Evolutionary conservation across 176 grass and related monocot species (phyloP), one percentile per base, ranked within the genome.

Genomic region (Ananas comosus): DNA sequence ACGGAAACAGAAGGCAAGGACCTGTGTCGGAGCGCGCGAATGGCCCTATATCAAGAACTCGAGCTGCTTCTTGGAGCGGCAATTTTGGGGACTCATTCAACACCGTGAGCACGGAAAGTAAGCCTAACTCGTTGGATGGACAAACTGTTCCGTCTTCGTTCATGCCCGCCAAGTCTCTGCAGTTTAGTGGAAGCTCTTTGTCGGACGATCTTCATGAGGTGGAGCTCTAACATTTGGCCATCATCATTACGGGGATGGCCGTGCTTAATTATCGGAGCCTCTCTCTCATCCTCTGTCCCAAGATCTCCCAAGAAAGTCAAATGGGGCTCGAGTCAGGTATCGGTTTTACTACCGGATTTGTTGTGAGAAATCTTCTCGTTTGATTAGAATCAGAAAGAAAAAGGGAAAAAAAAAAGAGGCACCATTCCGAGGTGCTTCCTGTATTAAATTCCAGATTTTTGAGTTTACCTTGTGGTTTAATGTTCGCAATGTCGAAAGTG

Each of bases 21-120:
- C 68, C 27, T 84, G 74, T 42, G 63, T 68, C 0, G 16, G 66
- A 64, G 64, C 84, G 70, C 70, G 53, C 13, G 17, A 78, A 19
- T 25, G 77, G 77, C 66, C 83, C 78, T 56, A 64, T 86, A 29
- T 72, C 80, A 17, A 71, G 80, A 74, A 83, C 84, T 13, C 84
- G 89, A 49, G 90, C 90, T 14, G 80, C 90, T 17, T 99, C 94
- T 59, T 99, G 89, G 94, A 86, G 87, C 42, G 94, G 90, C 48
- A 90, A 82, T 64, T 91, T 79, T 68, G 80, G 80, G 7, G 82
- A 90, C 54, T 70, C 83, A 59, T 81, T 77, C 70, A 74, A 69
- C 75, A 21, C 64, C n/a, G 68, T 53, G 11, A 73, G 53, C 13
- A 52, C 64, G 12, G 48, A 48, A 64, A 66, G 47, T 56, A 85